Evolutionary conservation across 1,284 basidiomycete genomes (phyloP).

Genomic region (Tilletia caries): DNA sequence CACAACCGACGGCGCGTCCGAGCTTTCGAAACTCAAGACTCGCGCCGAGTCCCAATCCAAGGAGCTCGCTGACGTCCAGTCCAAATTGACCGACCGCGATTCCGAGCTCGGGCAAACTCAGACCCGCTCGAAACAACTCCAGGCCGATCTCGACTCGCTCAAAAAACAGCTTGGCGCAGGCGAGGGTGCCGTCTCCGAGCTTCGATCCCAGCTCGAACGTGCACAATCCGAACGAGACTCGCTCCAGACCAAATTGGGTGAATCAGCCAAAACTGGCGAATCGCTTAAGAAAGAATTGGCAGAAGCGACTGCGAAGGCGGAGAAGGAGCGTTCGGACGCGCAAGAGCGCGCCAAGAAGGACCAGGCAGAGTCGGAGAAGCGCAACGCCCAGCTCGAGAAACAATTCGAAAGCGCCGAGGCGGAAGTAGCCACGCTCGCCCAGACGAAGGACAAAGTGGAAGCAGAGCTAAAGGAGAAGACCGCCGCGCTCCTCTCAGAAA

Average conservation of each 20-base stretch:
- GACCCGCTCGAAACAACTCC: neutral
- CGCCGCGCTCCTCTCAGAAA: neutral
- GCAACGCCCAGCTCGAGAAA: constrained; percentile 12
- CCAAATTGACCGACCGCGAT: neutral
- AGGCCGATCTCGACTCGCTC: constrained; percentile 12
- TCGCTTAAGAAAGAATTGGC: constrained; percentile 2
- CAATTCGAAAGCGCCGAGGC: neutral
- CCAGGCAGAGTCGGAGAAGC: neutral
- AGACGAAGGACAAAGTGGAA: constrained; percentile 14
- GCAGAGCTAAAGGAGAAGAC: neutral
- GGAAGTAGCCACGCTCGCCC: constrained; percentile 14
- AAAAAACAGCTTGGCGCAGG: constrained; percentile 3
- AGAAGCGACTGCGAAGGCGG: neutral
- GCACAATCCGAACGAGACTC: neutral
- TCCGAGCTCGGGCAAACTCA: neutral
- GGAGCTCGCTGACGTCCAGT: neutral
- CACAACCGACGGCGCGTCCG: neutral
- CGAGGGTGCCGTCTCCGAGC: neutral
- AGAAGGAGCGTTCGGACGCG: neutral
- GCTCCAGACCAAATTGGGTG: too few relatives aligned
- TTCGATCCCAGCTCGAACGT: neutral
- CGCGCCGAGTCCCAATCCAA: neutral
- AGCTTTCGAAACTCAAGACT: neutral
- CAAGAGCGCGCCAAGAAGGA: constrained; percentile 19
- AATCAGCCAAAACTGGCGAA: neutral